Base-by-base conservation (phyloP, 2,329 filamentous ascomycete species). In the Pestalotiopsis sp. region DNA sequence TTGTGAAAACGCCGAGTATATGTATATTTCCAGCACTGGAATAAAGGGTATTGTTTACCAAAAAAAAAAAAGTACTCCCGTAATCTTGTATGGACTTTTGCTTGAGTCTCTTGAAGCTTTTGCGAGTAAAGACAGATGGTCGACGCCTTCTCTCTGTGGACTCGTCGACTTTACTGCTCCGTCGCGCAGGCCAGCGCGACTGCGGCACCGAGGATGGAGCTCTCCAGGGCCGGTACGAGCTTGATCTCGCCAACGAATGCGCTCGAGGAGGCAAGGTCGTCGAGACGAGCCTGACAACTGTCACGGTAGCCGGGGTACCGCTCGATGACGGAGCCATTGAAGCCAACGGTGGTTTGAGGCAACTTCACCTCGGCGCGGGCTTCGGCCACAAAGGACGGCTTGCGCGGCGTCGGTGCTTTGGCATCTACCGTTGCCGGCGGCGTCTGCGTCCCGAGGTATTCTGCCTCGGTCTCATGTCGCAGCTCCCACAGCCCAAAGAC, bases 261-360 rank as follows among this genome's bases (percentile, higher is more conserved):
- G 76, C 82, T 73, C 74, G 76, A 68, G 71, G 79, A 63, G 74
- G 89, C 85, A 9, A 95, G 81, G 52, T 84, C 81, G 74, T 93
- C 84, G 61, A 95, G 80, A 72, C 90, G 89, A 5, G 76, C 76
- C 77, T 95, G 92, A 74, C 90, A 91, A 57, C 81, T 84, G 39
- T 79, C 79, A 25, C 87, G 82, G 78, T 94, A 95, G 7, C 83
- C 82, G 0, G 93, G 92, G 75, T 95, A 95, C 73, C 91, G 90
- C 79, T 95, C 92, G 65, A 95, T 90, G 64, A 95, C 92, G 36
- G 90, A 92, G 59, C 93, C 93, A 75, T 93, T 94, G 79, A 91
- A 95, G 3, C 91, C 91, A n/a, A 95, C 88, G 2, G 87, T 85
- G 3, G 88, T 90, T 67, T 81, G 80, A 41, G 77, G 75, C 7